Evolutionary conservation across 805 yeast genomes (phyloP), one percentile per base, ranked within the genome.

Genomic region (Hanseniaspora meyeri): DNA sequence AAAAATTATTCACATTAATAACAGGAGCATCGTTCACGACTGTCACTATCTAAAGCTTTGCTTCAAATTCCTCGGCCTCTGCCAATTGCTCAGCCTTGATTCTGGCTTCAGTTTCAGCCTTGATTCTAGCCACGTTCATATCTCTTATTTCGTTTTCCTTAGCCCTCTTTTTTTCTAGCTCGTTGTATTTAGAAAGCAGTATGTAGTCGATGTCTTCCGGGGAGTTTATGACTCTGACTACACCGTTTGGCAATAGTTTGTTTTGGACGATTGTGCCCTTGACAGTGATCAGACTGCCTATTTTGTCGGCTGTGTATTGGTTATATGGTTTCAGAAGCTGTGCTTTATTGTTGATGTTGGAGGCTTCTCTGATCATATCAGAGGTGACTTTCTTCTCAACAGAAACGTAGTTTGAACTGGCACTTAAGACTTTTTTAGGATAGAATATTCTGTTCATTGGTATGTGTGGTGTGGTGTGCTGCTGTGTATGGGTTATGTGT

Each of bases 191-290:
- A 29, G 55, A 39, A 17, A 51, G 29, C 8, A 51, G n/a, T 20
- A 51, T 46, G 38, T 51, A 43, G 32, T 51, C 55, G 36, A 51
- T 43, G 17, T 51, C 55, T 7, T 16, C 37, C 10, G 55, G 43
- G 7, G 38, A 11, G 16, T 10, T 43, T 7, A 51, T 51, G 29
- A 51, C 49, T 51, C 37, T 51, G n/a, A 43, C 43, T 24, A 43
- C 38, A 27, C 38, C 49, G 4, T 43, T 16, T 36, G 38, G 43
- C 27, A 51, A 27, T n/a, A 51, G 32, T 20, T 51, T 43, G 17
- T 43, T 51, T 51, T 51, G 55, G 9, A 51, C 55, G 10, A 51
- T 43, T 17, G 55, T 51, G 10, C 43, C 49, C 14, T 51, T 51
- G 17, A 51, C 24, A 5, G 29, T 8, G 9, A 43, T 11, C 14